These are phyloP conservation scores for Xerocomus alliaceus DNA, from an alignment of 1,284 basidiomycete species.

Conservation along the genomic window DNA sequence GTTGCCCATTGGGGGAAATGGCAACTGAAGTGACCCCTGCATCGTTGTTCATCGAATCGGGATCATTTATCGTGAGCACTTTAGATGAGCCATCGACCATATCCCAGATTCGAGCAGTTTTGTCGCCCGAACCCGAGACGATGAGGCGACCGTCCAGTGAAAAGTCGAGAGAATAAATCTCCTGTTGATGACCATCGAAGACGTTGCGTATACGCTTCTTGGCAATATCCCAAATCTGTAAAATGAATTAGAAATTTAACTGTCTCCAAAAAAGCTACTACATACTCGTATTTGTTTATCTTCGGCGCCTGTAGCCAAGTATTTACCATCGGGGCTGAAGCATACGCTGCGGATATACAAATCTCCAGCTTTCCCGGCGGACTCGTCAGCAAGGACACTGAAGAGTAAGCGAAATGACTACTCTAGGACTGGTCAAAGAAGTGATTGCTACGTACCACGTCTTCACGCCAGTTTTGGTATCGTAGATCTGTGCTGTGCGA, in stretches of 20 bases:
- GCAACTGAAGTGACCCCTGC: slow-evolving; percentile 83
- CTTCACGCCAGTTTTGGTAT: slow-evolving; percentile 72
- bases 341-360: slow-evolving; percentile 85
- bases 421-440: background rate
- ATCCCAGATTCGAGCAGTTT: slow-evolving; percentile 90
- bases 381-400: slow-evolving; percentile 75
- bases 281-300: slow-evolving; percentile 82
- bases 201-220: slow-evolving; percentile 74
- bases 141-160: slow-evolving; percentile 81
- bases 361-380: slow-evolving; percentile 70
- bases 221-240: slow-evolving; percentile 86
- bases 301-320: slow-evolving; percentile 83
- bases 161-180: slow-evolving; percentile 92
- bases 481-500: slow-evolving; percentile 77
- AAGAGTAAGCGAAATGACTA: slow-evolving; percentile 21
- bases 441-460: slow-evolving; percentile 54
- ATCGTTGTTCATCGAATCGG: slow-evolving; percentile 62
- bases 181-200: slow-evolving; percentile 87
- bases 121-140: slow-evolving; percentile 90
- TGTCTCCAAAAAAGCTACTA: slow-evolving; percentile 17
- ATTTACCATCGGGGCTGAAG: slow-evolving; percentile 84
- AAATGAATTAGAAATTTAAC: slow-evolving; percentile 17
- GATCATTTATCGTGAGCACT: slow-evolving; percentile 65
- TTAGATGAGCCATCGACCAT: slow-evolving; percentile 68
- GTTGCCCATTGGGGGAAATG: slow-evolving; percentile 81